These are phyloP conservation scores for Acrodontium crateriforme DNA, from an alignment of 2,329 filamentous ascomycete genomes.

Conservation along the genomic window DNA sequence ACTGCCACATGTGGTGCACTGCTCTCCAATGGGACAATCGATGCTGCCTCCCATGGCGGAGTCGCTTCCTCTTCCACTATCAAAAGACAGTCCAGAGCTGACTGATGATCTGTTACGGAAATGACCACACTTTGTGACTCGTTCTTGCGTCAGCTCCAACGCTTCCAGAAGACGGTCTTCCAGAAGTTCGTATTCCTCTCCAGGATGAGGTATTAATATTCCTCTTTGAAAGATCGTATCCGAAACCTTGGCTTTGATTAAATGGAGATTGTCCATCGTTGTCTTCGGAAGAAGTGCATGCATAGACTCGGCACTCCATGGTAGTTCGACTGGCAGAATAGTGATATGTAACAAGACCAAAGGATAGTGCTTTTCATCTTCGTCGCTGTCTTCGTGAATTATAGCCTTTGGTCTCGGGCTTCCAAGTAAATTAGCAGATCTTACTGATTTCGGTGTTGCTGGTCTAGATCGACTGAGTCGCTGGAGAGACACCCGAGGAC, in stretches of 20 bases:
- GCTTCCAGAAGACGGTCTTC: conserved; percentile 66
- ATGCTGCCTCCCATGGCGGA: conserved; percentile 19
- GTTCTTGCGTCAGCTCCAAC: conserved; percentile 55
- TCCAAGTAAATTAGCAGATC: conserved; percentile 27
- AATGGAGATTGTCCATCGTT: conserved; percentile 46
- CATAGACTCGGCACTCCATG: conserved; percentile 40
- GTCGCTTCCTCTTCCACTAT: conserved; percentile 12
- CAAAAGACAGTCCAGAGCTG: not conserved
- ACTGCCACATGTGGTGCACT: conserved; percentile 23
- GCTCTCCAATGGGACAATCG: conserved; percentile 8
- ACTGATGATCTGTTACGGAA: conserved; percentile 40
- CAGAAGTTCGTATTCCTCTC: conserved; percentile 65
- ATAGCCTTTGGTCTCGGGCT: conserved; percentile 38
- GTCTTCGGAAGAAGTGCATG: conserved; percentile 36
- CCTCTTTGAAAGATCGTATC: conserved; percentile 60
- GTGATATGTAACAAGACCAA: conserved; percentile 68
- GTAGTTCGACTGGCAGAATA: conserved; percentile 54
- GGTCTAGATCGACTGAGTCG: conserved; percentile 30
- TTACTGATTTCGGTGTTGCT: conserved; percentile 27
- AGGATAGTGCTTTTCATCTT: conserved; percentile 30
- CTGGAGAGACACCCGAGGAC: conserved; percentile 21
- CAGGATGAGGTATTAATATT: conserved; percentile 64
- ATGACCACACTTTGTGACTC: conserved; percentile 63
- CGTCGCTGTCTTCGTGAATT: conserved; percentile 6
- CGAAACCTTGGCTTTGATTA: conserved; percentile 55